Percentiles rank a stretch among this genome's conserved stretches.
phyloP scores from a whole-genome alignment of 208 protist genomes.

The Histomonas meleagridis region DNA sequence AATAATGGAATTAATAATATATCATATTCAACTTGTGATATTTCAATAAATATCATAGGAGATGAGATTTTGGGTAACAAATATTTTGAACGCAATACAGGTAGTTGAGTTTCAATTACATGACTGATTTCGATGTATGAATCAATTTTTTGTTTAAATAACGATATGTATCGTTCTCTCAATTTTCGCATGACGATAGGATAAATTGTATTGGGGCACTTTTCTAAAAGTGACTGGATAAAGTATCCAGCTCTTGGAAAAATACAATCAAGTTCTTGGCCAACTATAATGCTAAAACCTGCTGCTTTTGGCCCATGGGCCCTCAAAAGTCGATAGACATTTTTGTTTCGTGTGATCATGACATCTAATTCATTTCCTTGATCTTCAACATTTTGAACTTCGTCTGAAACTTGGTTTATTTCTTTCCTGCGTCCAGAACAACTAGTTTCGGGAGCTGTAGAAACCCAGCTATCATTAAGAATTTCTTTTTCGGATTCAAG shows the following conservation, averaged over 20 bases:
- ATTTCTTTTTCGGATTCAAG: no score
- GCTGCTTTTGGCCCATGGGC: neutral
- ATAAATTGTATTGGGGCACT: neutral
- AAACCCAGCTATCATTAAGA: no score
- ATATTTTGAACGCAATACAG: no score
- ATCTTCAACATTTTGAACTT: neutral
- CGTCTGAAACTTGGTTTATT: neutral
- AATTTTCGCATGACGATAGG: neutral
- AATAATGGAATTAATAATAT: no score
- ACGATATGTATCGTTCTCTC: no score
- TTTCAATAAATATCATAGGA: no score
- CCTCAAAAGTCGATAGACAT: neutral
- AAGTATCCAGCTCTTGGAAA: neutral
- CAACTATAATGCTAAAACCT: neutral
- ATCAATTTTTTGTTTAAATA: no score
- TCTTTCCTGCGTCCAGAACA: neutral
- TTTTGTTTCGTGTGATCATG: neutral
- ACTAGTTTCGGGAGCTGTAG: no score
- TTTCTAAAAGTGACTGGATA: neutral
- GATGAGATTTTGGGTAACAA: no score
- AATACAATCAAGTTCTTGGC: neutral
- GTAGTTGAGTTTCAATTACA: no score
- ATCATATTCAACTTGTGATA: no score
- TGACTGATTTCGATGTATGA: no score
- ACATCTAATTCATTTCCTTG: neutral